These are phyloP conservation scores for Neopestalotiopsis clavispora DNA, from an alignment of 2,329 filamentous ascomycete genomes.

Conservation along the genomic window DNA sequence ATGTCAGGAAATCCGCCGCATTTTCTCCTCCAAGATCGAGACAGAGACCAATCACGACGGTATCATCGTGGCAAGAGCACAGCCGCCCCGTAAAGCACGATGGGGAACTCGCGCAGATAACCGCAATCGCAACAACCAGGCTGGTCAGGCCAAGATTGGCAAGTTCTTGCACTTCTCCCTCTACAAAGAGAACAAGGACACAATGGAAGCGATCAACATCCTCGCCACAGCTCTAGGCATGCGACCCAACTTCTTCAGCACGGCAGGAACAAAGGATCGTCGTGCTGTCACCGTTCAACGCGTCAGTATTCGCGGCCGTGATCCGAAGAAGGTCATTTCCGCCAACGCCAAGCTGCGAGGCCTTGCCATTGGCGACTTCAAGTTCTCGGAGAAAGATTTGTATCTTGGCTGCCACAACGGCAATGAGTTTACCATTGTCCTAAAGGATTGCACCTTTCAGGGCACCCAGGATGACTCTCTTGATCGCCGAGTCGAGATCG, in stretches of 20 bases:
- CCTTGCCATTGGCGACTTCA: constrained; percentile 78
- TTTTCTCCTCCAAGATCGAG: constrained; percentile 80
- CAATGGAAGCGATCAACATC: constrained; percentile 85
- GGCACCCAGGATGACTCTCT: constrained; percentile 50
- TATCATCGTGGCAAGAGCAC: constrained; percentile 65
- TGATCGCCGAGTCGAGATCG: constrained; percentile 49
- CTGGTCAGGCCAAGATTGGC: constrained; percentile 50
- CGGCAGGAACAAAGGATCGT: constrained; percentile 88
- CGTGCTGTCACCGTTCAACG: constrained; percentile 86
- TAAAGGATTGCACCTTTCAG: constrained; percentile 79
- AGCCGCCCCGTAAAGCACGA: constrained; percentile 28
- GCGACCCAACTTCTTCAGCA: constrained; percentile 74
- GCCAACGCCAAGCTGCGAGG: constrained; percentile 67
- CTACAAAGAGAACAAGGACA: constrained; percentile 97
- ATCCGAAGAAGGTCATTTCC: constrained; percentile 63
- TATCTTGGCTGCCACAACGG: constrained; percentile 84
- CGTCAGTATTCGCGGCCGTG: constrained; percentile 65
- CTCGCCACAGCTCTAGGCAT: constrained; percentile 76
- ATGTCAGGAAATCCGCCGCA: constrained; percentile 67
- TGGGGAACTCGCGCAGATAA: constrained; percentile 29
- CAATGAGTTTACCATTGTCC: constrained; percentile 91
- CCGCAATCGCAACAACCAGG: constrained; percentile 25
- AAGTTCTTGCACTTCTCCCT: constrained; percentile 89
- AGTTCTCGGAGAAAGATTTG: constrained; percentile 73
- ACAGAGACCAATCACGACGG: constrained; percentile 66